Conservation (phyloP, 129 eudicot genomes). For the Flaveria ramosissima region DNA sequence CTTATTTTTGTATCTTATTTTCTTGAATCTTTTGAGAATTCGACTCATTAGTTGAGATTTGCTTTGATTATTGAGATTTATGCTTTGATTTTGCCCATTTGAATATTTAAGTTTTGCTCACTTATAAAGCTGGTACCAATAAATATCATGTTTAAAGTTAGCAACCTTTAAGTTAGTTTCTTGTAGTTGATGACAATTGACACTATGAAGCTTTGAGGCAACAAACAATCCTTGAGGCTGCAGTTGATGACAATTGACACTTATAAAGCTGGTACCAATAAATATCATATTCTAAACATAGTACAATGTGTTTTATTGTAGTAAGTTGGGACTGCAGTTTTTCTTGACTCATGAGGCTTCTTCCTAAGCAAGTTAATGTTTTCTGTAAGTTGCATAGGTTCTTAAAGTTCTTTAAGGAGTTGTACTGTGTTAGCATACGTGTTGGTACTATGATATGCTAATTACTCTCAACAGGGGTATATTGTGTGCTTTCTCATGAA, state of each 20-base stretch:
- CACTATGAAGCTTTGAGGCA: conserved; percentile 1
- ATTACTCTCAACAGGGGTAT: not conserved
- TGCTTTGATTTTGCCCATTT: too few species aligned
- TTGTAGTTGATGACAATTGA: conserved; percentile 14
- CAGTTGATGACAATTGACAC: too few species aligned
- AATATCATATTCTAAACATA: not conserved
- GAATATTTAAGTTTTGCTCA: too few species aligned
- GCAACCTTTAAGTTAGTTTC: conserved; percentile 21
- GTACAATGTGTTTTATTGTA: not conserved
- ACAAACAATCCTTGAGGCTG: too few species aligned
- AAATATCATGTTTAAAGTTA: not conserved
- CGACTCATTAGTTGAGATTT: too few species aligned
- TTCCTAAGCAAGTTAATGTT: too few species aligned
- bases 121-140: not conserved
- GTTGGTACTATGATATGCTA: not conserved
- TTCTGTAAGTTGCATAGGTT: not conserved
- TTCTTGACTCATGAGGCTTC: not conserved
- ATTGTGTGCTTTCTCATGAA: not conserved
- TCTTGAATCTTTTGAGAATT: too few species aligned
- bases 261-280: too few species aligned
- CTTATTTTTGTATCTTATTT: too few species aligned
- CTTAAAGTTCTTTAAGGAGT: not conserved
- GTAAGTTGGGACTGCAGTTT: not conserved
- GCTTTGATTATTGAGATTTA: too few species aligned
- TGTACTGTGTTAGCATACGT: not conserved